Evolutionary conservation across 495 filamentous ascomycete genomes (phyloP), one percentile per base, ranked within the genome.

Genomic region (Trichoderma gamsii): DNA sequence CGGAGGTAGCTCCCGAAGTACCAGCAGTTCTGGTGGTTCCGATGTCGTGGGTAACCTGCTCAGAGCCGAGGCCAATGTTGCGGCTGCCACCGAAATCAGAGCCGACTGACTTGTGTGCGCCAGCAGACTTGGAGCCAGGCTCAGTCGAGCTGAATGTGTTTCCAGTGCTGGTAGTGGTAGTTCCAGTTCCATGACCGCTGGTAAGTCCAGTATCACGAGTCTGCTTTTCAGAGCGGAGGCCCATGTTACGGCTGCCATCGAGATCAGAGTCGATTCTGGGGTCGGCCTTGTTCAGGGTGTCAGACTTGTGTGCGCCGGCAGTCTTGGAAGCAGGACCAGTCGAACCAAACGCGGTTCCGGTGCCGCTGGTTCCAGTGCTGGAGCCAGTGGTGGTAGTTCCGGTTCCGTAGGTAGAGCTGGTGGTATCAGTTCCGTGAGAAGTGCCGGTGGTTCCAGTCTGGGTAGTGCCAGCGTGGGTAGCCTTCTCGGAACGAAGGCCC

Each of bases 241-340:
- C 65, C 65, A 66, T 66, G 65, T 66, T 66, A 4, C 21, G 15
- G 67, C 59, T 64, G 67, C 23, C 27, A 64, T 72, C 70, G 1
- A 72, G 69, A 43, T 76, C 72, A 9, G 69, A 73, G 66, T 76
- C 76, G 41, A 77, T 74, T 41, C 76, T 69, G 9, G 79, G 79
- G 63, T 80, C 76, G 13, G 70, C 63, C 69, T 78, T 78, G 73
- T 81, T 76, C 46, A 73, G 70, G 15, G 75, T 25, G 56, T 79
- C 75, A 27, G 78, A 78, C 27, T 66, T 70, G 64, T 82, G 77
- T 21, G 76, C 72, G 21, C 80, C 80, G 64, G 72, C 66, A n/a
- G 68, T 79, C 21, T 49, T 23, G 43, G 65, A 41, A 70, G 66
- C 66, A 56, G 66, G 66, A 18, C 65, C 65, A 18, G 44, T 49